Evolutionary conservation across 768 basidiomycete species (phyloP), one percentile per base, ranked within the genome.

Genomic region (Podaxis rugospora): DNA sequence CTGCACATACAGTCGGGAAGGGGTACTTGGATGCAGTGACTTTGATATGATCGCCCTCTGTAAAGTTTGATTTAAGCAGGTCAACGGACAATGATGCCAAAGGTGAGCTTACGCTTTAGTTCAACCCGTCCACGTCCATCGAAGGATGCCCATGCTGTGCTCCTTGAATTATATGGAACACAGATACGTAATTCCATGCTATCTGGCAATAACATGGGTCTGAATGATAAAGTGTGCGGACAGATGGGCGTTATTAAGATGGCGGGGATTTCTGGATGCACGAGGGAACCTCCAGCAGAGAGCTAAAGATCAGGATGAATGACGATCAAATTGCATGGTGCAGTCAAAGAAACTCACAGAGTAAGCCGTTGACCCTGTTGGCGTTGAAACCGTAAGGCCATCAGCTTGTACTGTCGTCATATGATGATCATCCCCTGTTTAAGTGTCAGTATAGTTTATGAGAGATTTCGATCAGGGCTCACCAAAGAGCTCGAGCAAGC

Each of bases 11-110:
- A 2, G 97, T 98, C 5, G 97, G 97, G 82, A 98, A 98, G 4
- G 97, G 97, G 72, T 93, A 99, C 70, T 89, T 93, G 1, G 95
- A 97, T 0, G 97, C 96, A 0, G 92, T 95, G 60, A 99, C 89
- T 76, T 96, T 98, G 78, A 99, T 98, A 71, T 98, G 96, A 69
- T 99, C 97, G 44, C 97, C 97, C 88, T 98, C 95, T 98, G 76
- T 39, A 64, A 53, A 35, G 57, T 55, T 3, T 36, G 46, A 56
- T 57, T 56, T 16, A 65, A 40, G 39, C 62, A 51, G 14, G 62
- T 56, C 56, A 55, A 53, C 42, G n/a, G 18, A 66, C 55, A 14
- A 62, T 55, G 23, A 14, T 32, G 1, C 32, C 2, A 7, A 40
- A 27, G 13, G 55, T 61, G 4, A 4, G 80, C 93, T 69, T 69